Evolutionary conservation across 495 filamentous ascomycete genomes (phyloP).

Genomic region (Neurospora hispaniola): DNA sequence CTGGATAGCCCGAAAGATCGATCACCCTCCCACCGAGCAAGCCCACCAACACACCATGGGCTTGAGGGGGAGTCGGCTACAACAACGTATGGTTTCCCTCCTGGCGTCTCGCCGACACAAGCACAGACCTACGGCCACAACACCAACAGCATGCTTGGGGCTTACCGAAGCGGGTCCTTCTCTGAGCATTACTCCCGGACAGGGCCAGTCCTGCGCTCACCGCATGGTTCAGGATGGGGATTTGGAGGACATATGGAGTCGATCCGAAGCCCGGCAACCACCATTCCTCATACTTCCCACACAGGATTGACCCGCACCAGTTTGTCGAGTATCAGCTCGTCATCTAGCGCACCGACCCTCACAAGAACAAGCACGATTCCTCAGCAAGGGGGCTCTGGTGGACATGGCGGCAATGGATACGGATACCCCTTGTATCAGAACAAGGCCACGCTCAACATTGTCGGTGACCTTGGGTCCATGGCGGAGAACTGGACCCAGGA

Average conservation of each 20-base stretch:
- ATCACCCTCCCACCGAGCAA: slow-evolving; percentile 33
- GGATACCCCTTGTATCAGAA: slow-evolving; percentile 76
- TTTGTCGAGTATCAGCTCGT: slow-evolving; percentile 24
- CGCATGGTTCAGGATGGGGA: slow-evolving; percentile 34
- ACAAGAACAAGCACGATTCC: slow-evolving; percentile 79
- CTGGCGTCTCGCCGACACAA: slow-evolving; percentile 29
- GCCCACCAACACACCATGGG: slow-evolving; percentile 26
- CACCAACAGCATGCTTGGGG: slow-evolving; percentile 36
- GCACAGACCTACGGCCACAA: slow-evolving; percentile 22
- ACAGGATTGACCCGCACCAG: slow-evolving; percentile 27
- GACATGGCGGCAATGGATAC: slow-evolving; percentile 47
- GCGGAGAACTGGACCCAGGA: slow-evolving; percentile 64
- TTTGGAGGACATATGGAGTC: slow-evolving; percentile 34
- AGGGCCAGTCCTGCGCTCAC: slow-evolving; percentile 36
- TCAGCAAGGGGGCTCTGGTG: slow-evolving; percentile 37
- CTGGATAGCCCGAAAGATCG: slow-evolving; percentile 33
- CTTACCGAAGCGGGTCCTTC: slow-evolving; percentile 34
- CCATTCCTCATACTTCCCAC: slow-evolving; percentile 17
- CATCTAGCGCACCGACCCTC: slow-evolving; percentile 48
- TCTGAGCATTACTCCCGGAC: slow-evolving; percentile 35
- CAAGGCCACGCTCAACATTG: slow-evolving; percentile 75
- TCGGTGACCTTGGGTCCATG: slow-evolving; percentile 77
- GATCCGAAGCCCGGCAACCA: slow-evolving; percentile 27
- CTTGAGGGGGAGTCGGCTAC: slow-evolving; percentile 24
- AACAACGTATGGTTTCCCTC: slow-evolving; percentile 39